Conservation (phyloP, 805 yeast species). For the Pichia thaimueangensis region DNA sequence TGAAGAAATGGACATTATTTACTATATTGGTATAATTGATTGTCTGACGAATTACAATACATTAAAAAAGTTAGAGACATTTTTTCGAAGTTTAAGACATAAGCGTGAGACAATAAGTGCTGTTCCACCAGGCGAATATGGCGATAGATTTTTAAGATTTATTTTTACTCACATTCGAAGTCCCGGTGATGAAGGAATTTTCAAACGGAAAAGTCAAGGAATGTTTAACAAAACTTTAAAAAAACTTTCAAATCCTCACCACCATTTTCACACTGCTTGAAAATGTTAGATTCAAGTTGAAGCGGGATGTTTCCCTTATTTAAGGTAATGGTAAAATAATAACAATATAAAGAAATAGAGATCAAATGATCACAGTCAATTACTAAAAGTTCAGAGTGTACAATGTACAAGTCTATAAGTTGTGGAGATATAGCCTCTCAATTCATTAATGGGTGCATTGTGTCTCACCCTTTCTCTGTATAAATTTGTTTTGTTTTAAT, state of each 20-base stretch:
- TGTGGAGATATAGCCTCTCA: no score
- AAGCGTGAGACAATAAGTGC: constrained; percentile 72
- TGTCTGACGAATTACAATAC: constrained; percentile 78
- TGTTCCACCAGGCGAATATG: constrained; percentile 85
- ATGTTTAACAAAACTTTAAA: constrained; percentile 3
- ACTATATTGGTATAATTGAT: constrained; percentile 91
- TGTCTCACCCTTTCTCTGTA: no score
- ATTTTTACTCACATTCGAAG: constrained; percentile 29
- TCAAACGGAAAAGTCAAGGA: neutral
- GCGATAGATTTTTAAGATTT: constrained; percentile 74
- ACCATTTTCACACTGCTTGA: constrained; percentile 4
- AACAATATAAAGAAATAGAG: no score
- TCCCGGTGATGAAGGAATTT: constrained; percentile 9
- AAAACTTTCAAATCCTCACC: neutral
- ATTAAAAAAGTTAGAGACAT: constrained; percentile 74
- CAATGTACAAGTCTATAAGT: no score
- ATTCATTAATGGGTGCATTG: no score
- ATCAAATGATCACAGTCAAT: no score
- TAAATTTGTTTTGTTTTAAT: no score
- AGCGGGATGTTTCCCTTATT: neutral
- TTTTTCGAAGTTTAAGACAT: constrained; percentile 71
- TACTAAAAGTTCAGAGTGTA: no score
- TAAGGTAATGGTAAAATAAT: neutral
- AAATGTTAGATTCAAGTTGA: neutral
- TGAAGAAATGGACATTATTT: constrained; percentile 59